Evolutionary conservation across 2,329 filamentous ascomycete species (phyloP).

Genomic region (Colletotrichum chlorophyti): DNA sequence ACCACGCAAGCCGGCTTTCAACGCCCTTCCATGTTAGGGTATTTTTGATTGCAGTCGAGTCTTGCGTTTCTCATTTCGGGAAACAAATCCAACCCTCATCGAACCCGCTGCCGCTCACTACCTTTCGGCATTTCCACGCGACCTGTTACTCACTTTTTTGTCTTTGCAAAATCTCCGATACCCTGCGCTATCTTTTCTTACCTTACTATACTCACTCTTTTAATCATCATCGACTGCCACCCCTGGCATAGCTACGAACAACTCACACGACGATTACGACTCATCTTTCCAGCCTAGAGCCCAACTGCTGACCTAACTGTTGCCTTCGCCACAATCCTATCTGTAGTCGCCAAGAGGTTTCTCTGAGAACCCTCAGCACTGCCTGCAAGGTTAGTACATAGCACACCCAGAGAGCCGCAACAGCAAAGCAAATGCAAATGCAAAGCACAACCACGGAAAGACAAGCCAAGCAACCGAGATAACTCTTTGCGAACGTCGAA

Average conservation of each 20-base stretch:
- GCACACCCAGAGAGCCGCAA: not conserved
- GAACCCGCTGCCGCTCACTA: conserved; percentile 6
- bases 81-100: not conserved
- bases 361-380: conserved; percentile 12
- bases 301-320: conserved; percentile 19
- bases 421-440: not conserved
- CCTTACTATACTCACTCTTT: conserved; percentile 25
- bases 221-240: conserved; percentile 20
- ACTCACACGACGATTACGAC: conserved; percentile 25
- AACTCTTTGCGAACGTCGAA: not conserved
- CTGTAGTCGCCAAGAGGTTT: conserved; percentile 11
- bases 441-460: not conserved
- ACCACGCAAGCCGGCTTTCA: conserved; percentile 21
- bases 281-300: conserved; percentile 14
- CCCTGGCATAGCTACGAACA: not conserved
- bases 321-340: conserved; percentile 24
- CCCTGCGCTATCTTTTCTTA: conserved; percentile 14
- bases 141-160: conserved; percentile 8
- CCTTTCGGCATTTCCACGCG: conserved; percentile 1
- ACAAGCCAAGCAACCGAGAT: not conserved
- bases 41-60: conserved; percentile 3
- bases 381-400: conserved; percentile 25
- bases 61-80: not conserved
- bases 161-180: conserved; percentile 11
- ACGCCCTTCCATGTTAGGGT: conserved; percentile 13